Evolutionary conservation across 371 early-diverging fungal genomes (phyloP), one percentile per base, ranked within the genome.

Genomic region (Thermomucor indicae-seudaticae): DNA sequence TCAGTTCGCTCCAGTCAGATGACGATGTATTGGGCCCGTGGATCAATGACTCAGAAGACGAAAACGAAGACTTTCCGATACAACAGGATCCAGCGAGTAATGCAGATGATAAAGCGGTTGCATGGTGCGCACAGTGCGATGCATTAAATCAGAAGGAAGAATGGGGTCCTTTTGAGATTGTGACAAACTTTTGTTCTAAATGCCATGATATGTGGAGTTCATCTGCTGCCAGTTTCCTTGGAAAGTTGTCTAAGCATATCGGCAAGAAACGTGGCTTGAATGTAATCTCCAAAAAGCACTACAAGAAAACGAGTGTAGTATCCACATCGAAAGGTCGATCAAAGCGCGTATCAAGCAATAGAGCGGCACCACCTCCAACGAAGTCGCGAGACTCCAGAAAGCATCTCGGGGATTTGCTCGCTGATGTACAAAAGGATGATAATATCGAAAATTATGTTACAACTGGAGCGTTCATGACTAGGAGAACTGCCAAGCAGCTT

Each of bases 381-480:
- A 47, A 22, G 37, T 30, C 32, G 14, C 20, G 17, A n/a, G 11
- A 23, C 39, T 45, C 55, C 20, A 57, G 38, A 24, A 55, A 32
- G 27, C 51, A 42, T 31, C 4, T 11, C 2, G 23, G 4, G 47
- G 23, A 8, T 20, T 19, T 19, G 32, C 39, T 12, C 43, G 19
- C 27, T 6, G 37, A 44, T 17, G 1, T 12, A 35, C 25, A 29
- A 27, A 43, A 42, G 25, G 31, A 43, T 4, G 27, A 40, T 7
- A 39, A 43, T 8, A 25, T 55, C 14, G 46, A 47, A 11, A 46
- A 41, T 5, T 72, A 62, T 46, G 59, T 61, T 22, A 75, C 75
- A 0, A 79, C 79, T 4, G 79, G 79, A 0, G 79, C 79, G 0
- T 75, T 76, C 46, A 58, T 76, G 43, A 74, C 77, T 1, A 58